Evolutionary conservation across 2,329 filamentous ascomycete genomes (phyloP), one percentile per base, ranked within the genome.

Genomic region (Clonostachys solani): DNA sequence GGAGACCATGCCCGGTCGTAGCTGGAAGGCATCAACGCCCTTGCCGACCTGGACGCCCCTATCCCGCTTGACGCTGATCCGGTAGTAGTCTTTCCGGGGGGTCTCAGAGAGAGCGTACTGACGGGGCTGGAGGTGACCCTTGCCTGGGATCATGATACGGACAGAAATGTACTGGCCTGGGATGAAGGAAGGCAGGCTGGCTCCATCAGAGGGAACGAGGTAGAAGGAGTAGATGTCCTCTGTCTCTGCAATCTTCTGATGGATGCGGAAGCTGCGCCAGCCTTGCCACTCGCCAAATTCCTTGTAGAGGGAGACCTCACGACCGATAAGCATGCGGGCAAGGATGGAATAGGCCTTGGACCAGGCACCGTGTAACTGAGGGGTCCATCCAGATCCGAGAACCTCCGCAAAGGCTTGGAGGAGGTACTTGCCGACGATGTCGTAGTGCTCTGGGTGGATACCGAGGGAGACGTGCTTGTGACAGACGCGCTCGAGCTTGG

Each of bases 101-200:
- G 78, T 73, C 52, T 89, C 84, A 56, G 80, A 86, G 50, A 91
- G 73, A 23, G 84, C 87, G 66, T 89, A 91, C 63, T 90, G 87
- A 33, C 86, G 73, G 16, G 81, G 75, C 63, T 91, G 87, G 53
- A 73, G 66, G 59, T 81, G 78, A 19, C 78, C 77, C 51, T 78
- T 69, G 0, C 71, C 68, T 2, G 80, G 77, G 1, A 87, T 74
- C 44, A 75, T 69, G 8, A 84, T 62, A 44, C 77, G 76, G 42
- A 89, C 66, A 1, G 83, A 86, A 50, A 88, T 75, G 59, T 89
- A 91, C 64, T 91, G 86, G 35, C 87, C 87, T 0, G 87, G 85
- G 48, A 77, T 71, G 70, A 80, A 91, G 0, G 59, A 41, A 0
- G 86, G 85, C 38, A 91, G 69, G 52, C 75, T 64, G 13, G 6